phyloP scores from a whole-genome alignment of 2,329 filamentous ascomycete genomes.

The Diaporthe humulicola region DNA sequence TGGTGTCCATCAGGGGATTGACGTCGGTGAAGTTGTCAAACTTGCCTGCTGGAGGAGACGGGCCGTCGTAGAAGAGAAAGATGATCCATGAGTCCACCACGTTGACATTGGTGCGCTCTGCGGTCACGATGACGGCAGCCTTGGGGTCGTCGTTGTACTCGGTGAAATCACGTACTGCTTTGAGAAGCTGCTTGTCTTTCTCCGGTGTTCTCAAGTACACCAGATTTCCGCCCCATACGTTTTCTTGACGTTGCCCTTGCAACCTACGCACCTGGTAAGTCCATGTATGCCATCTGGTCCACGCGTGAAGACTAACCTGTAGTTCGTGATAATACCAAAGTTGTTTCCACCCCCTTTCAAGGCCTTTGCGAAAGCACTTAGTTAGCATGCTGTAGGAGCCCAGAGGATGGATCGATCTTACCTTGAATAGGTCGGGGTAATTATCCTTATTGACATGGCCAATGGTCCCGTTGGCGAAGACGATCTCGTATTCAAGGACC shows the following conservation, averaged over 20 bases:
- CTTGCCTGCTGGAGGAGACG: conserved; percentile 11
- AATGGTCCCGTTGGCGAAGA: conserved; percentile 18
- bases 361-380: not conserved
- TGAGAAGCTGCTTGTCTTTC: conserved; percentile 8
- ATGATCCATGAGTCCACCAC: conserved; percentile 21
- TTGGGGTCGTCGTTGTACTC: conserved; percentile 13
- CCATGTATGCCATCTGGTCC: not conserved
- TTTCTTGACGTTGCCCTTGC: conserved; percentile 17
- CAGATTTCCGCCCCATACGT: conserved; percentile 23
- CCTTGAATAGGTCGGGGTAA: conserved; percentile 24
- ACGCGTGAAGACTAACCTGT: not conserved
- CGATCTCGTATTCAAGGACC: conserved; percentile 29
- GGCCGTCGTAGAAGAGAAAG: conserved; percentile 20
- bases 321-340: conserved; percentile 5
- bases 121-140: conserved; percentile 18
- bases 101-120: conserved; percentile 13
- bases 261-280: not conserved
- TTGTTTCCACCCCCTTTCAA: conserved; percentile 23
- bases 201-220: conserved; percentile 18
- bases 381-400: not conserved
- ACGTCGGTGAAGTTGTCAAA: conserved; percentile 15
- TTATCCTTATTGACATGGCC: not conserved
- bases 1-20: conserved; percentile 12
- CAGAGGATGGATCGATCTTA: not conserved
- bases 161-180: conserved; percentile 15